Conservation (phyloP, 1,139 yeast genomes). For the Kodamaea arcana region DNA sequence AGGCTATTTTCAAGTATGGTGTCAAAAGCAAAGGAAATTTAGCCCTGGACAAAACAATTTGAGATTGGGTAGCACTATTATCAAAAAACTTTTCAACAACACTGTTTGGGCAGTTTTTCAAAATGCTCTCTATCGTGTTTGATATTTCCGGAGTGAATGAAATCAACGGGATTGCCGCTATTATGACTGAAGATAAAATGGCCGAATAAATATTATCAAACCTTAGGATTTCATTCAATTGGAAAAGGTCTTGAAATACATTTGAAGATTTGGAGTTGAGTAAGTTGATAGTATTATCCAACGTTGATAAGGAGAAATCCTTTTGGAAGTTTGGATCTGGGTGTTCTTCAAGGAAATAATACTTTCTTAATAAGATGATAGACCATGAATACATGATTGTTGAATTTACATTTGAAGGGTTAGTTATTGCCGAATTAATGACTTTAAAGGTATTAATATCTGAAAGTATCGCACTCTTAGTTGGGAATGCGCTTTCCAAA, state of each 20-base stretch:
- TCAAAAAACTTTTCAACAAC: constrained; percentile 58
- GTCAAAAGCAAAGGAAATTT: constrained; percentile 69
- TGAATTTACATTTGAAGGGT: constrained; percentile 34
- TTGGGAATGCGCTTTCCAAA: constrained; percentile 37
- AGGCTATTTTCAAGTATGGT: constrained; percentile 59
- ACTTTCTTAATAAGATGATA: constrained; percentile 55
- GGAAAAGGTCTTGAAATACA: constrained; percentile 44
- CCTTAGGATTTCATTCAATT: constrained; percentile 40
- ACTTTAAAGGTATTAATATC: constrained; percentile 38
- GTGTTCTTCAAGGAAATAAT: constrained; percentile 42
- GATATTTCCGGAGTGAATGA: constrained; percentile 52
- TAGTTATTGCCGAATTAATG: constrained; percentile 34
- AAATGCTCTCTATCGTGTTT: constrained; percentile 44
- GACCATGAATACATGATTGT: constrained; percentile 70
- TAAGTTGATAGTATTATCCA: constrained; percentile 19
- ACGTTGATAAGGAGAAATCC: constrained; percentile 13
- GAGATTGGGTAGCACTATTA: constrained; percentile 49
- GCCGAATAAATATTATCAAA: constrained; percentile 55
- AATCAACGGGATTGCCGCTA: constrained; percentile 60
- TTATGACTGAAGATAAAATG: constrained; percentile 55
- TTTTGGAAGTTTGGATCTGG: constrained; percentile 16
- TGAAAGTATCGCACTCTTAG: constrained; percentile 28
- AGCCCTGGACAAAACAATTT: constrained; percentile 60
- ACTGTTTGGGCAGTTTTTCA: constrained; percentile 52
- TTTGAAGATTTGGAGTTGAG: constrained; percentile 46